These are phyloP conservation scores for Lepidium didymum DNA, from an alignment of 345 rosid species.

Conservation along the genomic window DNA sequence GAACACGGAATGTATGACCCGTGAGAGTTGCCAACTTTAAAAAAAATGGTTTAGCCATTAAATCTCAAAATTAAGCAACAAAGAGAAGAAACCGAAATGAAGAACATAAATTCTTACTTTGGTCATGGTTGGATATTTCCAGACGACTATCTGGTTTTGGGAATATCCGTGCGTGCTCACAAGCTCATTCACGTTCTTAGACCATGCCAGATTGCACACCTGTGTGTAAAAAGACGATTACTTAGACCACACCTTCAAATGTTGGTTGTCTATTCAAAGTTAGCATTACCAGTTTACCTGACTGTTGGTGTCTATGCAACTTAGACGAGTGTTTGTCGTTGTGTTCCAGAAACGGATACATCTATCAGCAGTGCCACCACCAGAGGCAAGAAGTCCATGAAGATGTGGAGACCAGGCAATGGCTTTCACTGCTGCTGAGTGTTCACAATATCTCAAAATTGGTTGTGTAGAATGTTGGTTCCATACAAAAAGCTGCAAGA, in stretches of 20 bases:
- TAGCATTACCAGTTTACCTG: constrained; percentile 43
- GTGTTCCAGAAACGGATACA: constrained; percentile 99
- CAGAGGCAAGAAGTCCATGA: constrained; percentile 96
- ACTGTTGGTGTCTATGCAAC: constrained; percentile 90
- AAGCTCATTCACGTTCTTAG: constrained; percentile 95
- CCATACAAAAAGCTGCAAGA: constrained; percentile 90
- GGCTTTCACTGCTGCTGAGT: constrained; percentile 98
- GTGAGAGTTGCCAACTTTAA: constrained; percentile 94
- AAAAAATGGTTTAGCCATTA: not conserved
- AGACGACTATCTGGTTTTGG: constrained; percentile 92
- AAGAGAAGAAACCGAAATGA: not conserved
- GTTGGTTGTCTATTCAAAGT: not conserved
- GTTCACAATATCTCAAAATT: constrained; percentile 79
- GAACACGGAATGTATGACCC: constrained; percentile 88
- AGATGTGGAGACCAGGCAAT: constrained; percentile 99
- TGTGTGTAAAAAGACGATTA: constrained; percentile 13
- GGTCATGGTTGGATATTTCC: constrained; percentile 98
- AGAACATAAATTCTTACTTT: constrained; percentile 45
- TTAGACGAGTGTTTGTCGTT: constrained; percentile 75
- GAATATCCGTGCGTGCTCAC: constrained; percentile 99
- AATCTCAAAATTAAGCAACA: not conserved
- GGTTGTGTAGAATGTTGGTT: constrained; percentile 95
- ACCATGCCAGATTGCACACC: constrained; percentile 99
- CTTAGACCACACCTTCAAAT: not conserved
- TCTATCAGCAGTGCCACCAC: constrained; percentile 97